Evolutionary conservation across 306 rosid species (phyloP), one percentile per base, ranked within the genome.

Genomic region (Inga laurina): DNA sequence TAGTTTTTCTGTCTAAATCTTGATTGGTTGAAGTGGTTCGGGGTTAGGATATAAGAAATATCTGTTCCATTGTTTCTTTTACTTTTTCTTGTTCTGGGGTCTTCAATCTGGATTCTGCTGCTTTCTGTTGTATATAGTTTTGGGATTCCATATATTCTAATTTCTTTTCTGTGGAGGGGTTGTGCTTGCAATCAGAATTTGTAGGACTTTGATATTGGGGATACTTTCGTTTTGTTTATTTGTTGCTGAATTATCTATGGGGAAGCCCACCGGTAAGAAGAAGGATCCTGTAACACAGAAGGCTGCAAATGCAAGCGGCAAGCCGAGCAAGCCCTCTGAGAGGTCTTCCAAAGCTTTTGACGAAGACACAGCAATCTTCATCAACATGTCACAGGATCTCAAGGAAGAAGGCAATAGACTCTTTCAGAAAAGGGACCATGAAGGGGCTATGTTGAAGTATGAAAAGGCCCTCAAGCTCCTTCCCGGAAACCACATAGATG

Each of bases 381-480:
- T 91, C 81, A 89, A 69, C 82, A 89, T 91, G 94, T 86, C 94
- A 41, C 92, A 89, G 54, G 92, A 91, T 75, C 86, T 91, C 41
- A 91, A 88, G 77, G 94, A 91, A 65, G 94, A 89, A 82, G 94
- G 94, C 43, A 87, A 84, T 78, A 86, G 59, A 52, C 90, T 89
- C 27, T 91, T 84, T 62, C 92, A 89, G 41, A 89, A 86, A 86
- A 86, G 77, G 57, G 94, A 91, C 68, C 82, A 89, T n/a, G 92
- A 89, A 85, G 94, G 94, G 1, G 94, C 92, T 3, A 86, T 91
- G 94, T 82, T 91, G 81, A 91, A 91, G 78, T 91, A 74, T 35
- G 95, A 90, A 64, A 91, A 90, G 76, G 95, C 95, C 48, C 84
- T 91, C 72, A 90, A 86, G 43, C 92, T 91, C 45, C 87, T 91